phyloP scores from a whole-genome alignment of 805 yeast species.

The Suhomyces sp. region DNA sequence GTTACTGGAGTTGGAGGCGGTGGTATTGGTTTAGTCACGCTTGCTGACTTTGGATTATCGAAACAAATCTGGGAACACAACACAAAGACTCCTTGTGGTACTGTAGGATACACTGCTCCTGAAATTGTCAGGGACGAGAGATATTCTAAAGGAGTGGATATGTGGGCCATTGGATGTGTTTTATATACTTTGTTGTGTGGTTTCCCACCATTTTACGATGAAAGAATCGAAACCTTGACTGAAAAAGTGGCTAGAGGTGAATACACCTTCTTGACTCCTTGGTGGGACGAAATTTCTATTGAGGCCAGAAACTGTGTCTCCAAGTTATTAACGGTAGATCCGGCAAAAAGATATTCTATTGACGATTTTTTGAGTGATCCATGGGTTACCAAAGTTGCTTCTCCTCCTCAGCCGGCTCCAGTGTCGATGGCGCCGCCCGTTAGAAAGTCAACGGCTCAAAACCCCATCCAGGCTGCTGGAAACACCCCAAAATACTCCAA shows the following conservation, averaged over 20 bases:
- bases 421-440: conserved; percentile 2
- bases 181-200: conserved; percentile 92
- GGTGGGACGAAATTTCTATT: conserved; percentile 82
- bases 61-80: conserved; percentile 85
- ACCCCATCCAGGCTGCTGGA: conserved; percentile 26
- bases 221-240: conserved; percentile 67
- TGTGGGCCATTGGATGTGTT: conserved; percentile 99
- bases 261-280: conserved; percentile 70
- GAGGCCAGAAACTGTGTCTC: conserved; percentile 71
- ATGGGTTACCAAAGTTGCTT: conserved; percentile 49
- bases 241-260: conserved; percentile 79
- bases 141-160: conserved; percentile 91
- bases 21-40: conserved; percentile 80
- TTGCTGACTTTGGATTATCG: conserved; percentile 94
- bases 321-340: conserved; percentile 68
- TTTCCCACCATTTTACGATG: conserved; percentile 96
- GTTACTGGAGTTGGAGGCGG: conserved; percentile 85
- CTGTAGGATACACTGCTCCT: conserved; percentile 98
- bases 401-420: background rate
- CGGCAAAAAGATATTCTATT: conserved; percentile 62
- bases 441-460: conserved; percentile 11
- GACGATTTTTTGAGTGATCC: conserved; percentile 73
- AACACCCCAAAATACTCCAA: conserved; percentile 18
- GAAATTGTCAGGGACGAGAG: conserved; percentile 93
- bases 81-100: conserved; percentile 97